A percentile compares a stretch with the other conserved stretches of the same genome.
phyloP scores from a whole-genome alignment of 177 flowering plant genomes.

The Viscum album region DNA sequence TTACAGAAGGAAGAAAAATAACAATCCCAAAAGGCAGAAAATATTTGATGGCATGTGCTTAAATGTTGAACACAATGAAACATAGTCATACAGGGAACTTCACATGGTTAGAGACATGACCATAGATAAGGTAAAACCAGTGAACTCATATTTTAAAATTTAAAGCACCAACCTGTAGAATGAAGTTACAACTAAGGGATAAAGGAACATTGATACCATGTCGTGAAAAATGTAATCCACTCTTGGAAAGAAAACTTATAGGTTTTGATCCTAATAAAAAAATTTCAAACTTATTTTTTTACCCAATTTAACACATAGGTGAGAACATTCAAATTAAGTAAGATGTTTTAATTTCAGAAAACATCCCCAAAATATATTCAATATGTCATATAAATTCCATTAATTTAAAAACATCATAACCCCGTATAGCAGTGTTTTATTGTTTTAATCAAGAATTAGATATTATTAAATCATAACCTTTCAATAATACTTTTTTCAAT shows the following conservation, averaged over 20 bases:
- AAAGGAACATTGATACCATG: constrained; percentile 13
- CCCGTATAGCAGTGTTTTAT: constrained; percentile 21
- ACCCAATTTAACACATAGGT: too few relatives aligned
- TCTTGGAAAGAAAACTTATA: constrained; percentile 20
- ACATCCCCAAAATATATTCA: too few relatives aligned
- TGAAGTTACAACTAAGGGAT: constrained; percentile 11
- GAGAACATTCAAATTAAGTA: too few relatives aligned
- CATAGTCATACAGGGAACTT: constrained; percentile 46
- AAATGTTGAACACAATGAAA: constrained; percentile 27
- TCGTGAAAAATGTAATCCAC: constrained; percentile 8
- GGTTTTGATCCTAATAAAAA: constrained; percentile 20
- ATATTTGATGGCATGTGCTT: constrained; percentile 22
- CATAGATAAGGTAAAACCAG: constrained; percentile 16
- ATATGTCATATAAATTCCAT: too few relatives aligned
- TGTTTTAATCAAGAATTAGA: too few relatives aligned
- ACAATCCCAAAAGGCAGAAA: constrained; percentile 18
- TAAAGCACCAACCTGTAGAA: constrained; percentile 28
- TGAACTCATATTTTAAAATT: constrained; percentile 7
- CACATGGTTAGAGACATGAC: constrained; percentile 40
- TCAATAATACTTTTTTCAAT: too few relatives aligned
- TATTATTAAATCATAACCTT: too few relatives aligned
- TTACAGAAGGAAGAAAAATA: constrained; percentile 8
- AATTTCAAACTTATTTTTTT: too few relatives aligned
- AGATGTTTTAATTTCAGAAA: constrained; percentile 21
- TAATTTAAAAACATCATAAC: constrained; percentile 14